These are phyloP conservation scores for Capsicum pubescens DNA, from an alignment of 257 asterid species.

Conservation along the genomic window DNA sequence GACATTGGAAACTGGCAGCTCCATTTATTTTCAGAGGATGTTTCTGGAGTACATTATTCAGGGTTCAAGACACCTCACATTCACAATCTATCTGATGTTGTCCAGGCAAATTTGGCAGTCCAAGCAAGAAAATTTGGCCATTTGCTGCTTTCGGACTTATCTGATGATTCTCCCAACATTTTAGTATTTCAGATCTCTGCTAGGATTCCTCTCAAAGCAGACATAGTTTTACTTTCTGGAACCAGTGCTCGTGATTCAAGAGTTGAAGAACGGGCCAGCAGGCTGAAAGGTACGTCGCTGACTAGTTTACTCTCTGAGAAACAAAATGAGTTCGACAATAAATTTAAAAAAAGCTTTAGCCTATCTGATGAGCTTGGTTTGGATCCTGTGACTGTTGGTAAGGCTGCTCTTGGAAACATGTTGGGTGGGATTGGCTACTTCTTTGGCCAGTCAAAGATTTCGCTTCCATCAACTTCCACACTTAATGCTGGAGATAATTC, in stretches of 20 bases:
- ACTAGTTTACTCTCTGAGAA: constrained; percentile 68
- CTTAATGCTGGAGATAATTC: constrained; percentile 53
- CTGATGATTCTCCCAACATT: constrained; percentile 74
- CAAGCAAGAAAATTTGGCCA: constrained; percentile 73
- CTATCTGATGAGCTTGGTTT: constrained; percentile 73
- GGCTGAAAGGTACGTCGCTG: constrained; percentile 72
- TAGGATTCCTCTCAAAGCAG: constrained; percentile 72
- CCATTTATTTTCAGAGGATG: constrained; percentile 81
- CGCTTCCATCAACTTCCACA: constrained; percentile 60
- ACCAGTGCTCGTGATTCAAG: constrained; percentile 54
- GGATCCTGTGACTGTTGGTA: constrained; percentile 68
- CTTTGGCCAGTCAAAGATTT: constrained; percentile 90
- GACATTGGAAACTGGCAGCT: constrained; percentile 93
- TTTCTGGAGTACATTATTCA: constrained; percentile 75
- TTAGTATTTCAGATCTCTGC: constrained; percentile 97
- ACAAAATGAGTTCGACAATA: constrained; percentile 70
- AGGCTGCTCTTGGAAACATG: constrained; percentile 87
- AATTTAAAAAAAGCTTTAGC: constrained; percentile 65
- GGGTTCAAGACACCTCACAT: constrained; percentile 79
- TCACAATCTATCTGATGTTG: constrained; percentile 96
- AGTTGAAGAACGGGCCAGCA: constrained; percentile 59
- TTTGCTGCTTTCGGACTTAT: constrained; percentile 87
- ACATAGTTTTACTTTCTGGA: constrained; percentile 76
- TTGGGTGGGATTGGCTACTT: constrained; percentile 98
- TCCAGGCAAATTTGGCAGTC: constrained; percentile 73